Evolutionary conservation across 768 basidiomycete genomes (phyloP), one percentile per base, ranked within the genome.

Genomic region (Mycena vitilis): DNA sequence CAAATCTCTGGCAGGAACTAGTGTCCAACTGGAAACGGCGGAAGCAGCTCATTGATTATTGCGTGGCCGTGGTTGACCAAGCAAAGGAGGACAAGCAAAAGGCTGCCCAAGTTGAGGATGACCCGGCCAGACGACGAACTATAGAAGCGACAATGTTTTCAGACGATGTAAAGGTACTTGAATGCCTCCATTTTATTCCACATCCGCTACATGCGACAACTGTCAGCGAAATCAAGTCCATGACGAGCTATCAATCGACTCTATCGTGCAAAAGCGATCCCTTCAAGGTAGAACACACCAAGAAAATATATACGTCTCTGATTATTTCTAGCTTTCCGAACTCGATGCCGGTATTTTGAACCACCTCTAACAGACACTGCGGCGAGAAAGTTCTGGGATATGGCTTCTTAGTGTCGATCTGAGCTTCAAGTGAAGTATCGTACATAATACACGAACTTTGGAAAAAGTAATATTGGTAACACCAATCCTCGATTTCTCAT

Each of bases 1-100:
- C 86, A 12, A 85, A 89, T 71, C 78, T 95, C 47, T 95, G 94
- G 94, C 84, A 85, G 73, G 91, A 95, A 74, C 82, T 95, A 7
- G 67, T 59, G 71, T 70, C 45, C 65, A 89, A 88, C 70, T 95
- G 94, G 94, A 89, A 86, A 73, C 87, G 90, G 42, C 83, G 94
- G 65, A 86, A 86, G 62, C 86, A 91, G 75, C 86, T 95, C 66
- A 86, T 95, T 38, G 82, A 89, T 23, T 95, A 93, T 77, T 95
- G 94, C 64, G 89, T 89, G 18, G 78, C 81, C 38, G 89, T 92
- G 0, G 86, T 93, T 54, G 93, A 94, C 75, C 83, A 87, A 25
- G 86, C 88, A 30, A 77, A 89, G 76, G 79, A 80, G 49, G 86
- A 89, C 78, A 90, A 89, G 75, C 84, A 81, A 70, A 80, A 77